Evolutionary conservation across 805 yeast species (phyloP).

Genomic region (Wickerhamiella alocasiicola): DNA sequence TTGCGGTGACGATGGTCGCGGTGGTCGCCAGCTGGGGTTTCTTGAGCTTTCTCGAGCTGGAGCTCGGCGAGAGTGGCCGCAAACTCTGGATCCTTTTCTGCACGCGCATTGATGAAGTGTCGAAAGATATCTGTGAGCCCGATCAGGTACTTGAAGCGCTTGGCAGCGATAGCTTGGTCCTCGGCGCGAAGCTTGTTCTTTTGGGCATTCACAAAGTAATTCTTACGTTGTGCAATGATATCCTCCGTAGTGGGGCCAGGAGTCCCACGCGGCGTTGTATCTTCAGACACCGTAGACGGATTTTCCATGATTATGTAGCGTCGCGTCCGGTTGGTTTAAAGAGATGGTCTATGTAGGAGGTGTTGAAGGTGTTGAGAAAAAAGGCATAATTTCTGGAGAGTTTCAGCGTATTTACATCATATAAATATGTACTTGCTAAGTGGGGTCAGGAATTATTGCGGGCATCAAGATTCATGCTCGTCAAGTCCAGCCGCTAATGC

Average conservation of each 20-base stretch:
- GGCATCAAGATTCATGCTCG: too few relatives aligned
- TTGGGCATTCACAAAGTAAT: constrained; percentile 25
- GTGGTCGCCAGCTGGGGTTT: constrained; percentile 23
- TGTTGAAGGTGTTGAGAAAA: too few relatives aligned
- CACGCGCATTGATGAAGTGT: constrained; percentile 71
- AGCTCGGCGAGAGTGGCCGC: constrained; percentile 25
- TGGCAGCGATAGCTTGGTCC: constrained; percentile 50
- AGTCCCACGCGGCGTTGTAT: constrained; percentile 12
- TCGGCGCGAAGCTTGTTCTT: constrained; percentile 18
- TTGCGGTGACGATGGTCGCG: constrained; percentile 62
- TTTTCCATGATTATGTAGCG: background rate
- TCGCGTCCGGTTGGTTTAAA: background rate
- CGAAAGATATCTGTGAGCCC: constrained; percentile 78
- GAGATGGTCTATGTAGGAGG: background rate
- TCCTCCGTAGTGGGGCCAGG: constrained; percentile 17
- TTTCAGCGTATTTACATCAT: too few relatives aligned
- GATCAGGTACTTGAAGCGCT: constrained; percentile 65
- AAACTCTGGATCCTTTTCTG: constrained; percentile 64
- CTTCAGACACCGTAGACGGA: constrained; percentile 12
- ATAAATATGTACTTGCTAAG: too few relatives aligned
- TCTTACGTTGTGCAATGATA: constrained; percentile 19
- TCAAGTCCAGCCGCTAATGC: too few relatives aligned
- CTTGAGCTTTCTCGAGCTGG: constrained; percentile 16
- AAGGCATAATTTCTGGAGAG: too few relatives aligned
- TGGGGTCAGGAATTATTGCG: too few relatives aligned